A percentile compares a stretch with the other conserved stretches of the same genome.
These are phyloP conservation scores for Lasiodiplodia hormozganensis DNA, from an alignment of 2,329 filamentous ascomycete species.

Conservation along the genomic window DNA sequence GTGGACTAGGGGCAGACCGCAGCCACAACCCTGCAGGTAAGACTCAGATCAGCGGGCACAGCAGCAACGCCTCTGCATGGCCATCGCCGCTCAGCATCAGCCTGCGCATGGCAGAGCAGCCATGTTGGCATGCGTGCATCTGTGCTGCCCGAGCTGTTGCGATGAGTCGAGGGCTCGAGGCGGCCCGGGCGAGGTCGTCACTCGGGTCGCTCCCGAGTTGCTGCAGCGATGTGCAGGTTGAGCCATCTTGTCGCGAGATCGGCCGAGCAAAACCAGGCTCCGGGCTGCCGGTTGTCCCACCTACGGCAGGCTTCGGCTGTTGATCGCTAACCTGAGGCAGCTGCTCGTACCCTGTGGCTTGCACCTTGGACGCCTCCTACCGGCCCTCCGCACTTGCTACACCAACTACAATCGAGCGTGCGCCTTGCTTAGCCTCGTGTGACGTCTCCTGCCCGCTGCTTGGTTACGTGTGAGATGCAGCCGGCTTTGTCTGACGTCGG, in stretches of 20 bases:
- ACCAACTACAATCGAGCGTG: not conserved
- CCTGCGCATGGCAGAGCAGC: not conserved
- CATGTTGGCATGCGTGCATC: not conserved
- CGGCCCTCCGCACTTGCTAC: conserved; percentile 18
- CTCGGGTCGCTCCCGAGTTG: not conserved
- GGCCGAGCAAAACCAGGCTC: conserved; percentile 18
- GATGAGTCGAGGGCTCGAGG: not conserved
- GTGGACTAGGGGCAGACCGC: conserved; percentile 9
- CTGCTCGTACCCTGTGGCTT: not conserved
- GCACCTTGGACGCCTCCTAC: conserved; percentile 14
- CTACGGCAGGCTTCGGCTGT: not conserved
- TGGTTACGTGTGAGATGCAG: not conserved
- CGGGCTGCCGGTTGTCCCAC: not conserved
- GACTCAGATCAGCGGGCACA: conserved; percentile 24
- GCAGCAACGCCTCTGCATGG: conserved; percentile 21
- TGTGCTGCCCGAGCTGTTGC: conserved; percentile 9
- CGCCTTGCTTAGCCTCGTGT: not conserved
- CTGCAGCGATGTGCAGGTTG: not conserved
- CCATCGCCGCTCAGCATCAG: not conserved
- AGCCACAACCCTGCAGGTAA: conserved; percentile 21
- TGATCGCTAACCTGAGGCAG: not conserved
- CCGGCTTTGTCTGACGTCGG: conserved; percentile 11
- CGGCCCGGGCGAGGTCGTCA: not conserved
- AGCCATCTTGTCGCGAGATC: not conserved
- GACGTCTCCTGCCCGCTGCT: not conserved